Percentiles rank a stretch among this genome's conserved stretches.
Conservation (phyloP, 306 rosid genomes). For the Dryas octopetala region DNA sequence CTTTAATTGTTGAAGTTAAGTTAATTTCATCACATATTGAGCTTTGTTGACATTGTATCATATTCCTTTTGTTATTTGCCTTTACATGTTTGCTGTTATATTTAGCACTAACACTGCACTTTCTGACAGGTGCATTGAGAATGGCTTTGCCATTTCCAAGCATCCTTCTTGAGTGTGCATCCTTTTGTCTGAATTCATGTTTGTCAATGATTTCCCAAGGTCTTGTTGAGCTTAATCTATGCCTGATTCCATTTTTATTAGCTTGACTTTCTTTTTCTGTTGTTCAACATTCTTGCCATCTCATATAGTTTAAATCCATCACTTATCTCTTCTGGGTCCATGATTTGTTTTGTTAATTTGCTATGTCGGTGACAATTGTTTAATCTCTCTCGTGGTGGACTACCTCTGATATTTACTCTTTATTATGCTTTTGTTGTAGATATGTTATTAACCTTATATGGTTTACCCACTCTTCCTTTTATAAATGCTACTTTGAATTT, state of each 20-base stretch:
- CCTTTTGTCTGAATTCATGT: neutral
- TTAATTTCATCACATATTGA: neutral
- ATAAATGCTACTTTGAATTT: neutral
- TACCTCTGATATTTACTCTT: neutral
- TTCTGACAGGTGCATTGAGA: neutral
- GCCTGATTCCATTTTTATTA: neutral
- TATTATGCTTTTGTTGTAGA: neutral
- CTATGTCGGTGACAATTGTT: neutral
- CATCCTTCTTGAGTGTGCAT: neutral
- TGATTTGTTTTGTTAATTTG: neutral
- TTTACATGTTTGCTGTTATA: no score
- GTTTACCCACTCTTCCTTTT: slow-evolving; percentile 12
- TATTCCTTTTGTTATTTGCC: neutral
- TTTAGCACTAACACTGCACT: no score
- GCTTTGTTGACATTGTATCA: neutral
- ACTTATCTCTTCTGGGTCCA: neutral
- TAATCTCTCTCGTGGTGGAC: neutral
- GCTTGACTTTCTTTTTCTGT: neutral
- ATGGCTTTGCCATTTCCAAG: neutral
- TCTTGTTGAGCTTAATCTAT: neutral
- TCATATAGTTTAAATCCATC: neutral
- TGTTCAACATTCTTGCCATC: neutral
- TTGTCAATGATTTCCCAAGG: neutral
- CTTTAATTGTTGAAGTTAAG: neutral
- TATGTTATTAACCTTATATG: neutral